Base-by-base conservation (phyloP, 2,329 filamentous ascomycete species). In the Aureobasidium sp. region DNA sequence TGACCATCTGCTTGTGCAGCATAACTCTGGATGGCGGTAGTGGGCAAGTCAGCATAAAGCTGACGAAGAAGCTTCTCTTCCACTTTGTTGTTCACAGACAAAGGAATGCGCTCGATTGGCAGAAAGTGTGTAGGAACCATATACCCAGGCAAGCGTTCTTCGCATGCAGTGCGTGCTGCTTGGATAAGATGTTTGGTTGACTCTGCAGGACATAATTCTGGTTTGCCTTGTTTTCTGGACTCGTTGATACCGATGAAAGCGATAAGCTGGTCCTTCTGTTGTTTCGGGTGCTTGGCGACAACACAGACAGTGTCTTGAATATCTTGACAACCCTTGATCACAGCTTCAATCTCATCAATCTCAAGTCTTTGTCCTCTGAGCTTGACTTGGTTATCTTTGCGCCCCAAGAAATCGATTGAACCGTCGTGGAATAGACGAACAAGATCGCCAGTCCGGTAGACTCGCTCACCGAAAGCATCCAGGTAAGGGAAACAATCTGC, bases 41-140 rank as follows among this genome's bases (percentile, higher is more conserved):
- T 74, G 0, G 82, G 79, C 3, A 93, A 70, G 0, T 77, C 75
- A 10, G 81, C 74, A 68, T 93, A 96, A 1, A 95, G 74, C 0
- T 75, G 73, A 62, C 82, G 86, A 3, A 97, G 75, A 39, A 80
- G 78, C 68, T 88, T 93, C 7, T 81, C 79, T 68, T 97, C 91
- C 0, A 88, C 87, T 71, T 97, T 97, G 74, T 96, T 96, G 72
- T 96, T 97, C 7, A 89, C 78, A 1, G 90, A 95, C 0, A 97
- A 78, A 0, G 92, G 92, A 59, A 97, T 85, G 8, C 77, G 80
- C 0, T 85, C 81, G 8, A 96, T 75, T 3, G 82, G 82, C 29
- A 96, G 77, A 62, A 95, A 85, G 68, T 94, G 90, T 0, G 90
- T 92, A 0, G 92, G 93, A 2, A 97, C 83, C 92, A 97, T 97